phyloP scores from a whole-genome alignment of 2,329 filamentous ascomycete genomes.

The Diaporthe citrichinensis region DNA sequence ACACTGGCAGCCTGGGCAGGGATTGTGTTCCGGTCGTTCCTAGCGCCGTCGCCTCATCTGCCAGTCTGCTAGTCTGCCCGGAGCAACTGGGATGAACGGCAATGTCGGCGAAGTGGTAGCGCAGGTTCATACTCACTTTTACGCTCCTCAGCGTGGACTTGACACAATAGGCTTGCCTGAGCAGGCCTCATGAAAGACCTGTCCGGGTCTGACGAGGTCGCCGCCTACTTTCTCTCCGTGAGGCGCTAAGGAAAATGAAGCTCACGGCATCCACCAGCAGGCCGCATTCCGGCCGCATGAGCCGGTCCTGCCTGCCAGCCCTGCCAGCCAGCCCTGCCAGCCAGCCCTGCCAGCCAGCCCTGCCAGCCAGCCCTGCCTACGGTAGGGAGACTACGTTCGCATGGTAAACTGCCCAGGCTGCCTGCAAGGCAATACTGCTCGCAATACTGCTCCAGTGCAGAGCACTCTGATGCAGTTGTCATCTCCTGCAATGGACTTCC shows the following conservation, averaged over 20 bases:
- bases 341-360: neutral
- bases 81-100: neutral
- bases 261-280: neutral
- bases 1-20: constrained; percentile 25
- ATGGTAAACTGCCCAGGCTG: neutral
- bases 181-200: neutral
- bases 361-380: neutral
- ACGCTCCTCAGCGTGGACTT: neutral
- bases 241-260: neutral
- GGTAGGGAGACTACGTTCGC: neutral
- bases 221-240: no score
- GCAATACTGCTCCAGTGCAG: neutral
- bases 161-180: neutral
- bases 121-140: neutral
- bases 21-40: constrained; percentile 27
- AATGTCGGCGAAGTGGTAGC: neutral
- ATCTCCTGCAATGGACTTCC: neutral
- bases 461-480: neutral
- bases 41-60: constrained; percentile 22
- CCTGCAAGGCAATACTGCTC: neutral
- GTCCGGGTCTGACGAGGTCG: neutral
- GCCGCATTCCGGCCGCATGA: constrained; percentile 3
- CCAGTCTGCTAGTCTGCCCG: neutral
- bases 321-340: constrained; percentile 2
- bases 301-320: neutral